These are phyloP conservation scores for Lentinula lateritia DNA, from an alignment of 768 basidiomycete genomes.

Conservation along the genomic window DNA sequence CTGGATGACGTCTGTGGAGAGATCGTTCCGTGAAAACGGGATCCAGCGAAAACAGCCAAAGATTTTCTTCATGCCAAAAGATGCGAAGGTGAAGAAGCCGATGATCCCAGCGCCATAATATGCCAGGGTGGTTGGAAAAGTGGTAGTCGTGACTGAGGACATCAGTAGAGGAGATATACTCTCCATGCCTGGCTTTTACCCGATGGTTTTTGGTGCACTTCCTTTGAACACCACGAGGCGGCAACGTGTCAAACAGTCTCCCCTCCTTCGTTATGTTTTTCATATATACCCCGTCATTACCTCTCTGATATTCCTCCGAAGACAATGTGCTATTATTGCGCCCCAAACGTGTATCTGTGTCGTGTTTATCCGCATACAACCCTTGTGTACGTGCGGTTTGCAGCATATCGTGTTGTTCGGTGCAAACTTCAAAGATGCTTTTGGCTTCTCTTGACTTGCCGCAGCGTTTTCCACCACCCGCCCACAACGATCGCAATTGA, in stretches of 20 bases:
- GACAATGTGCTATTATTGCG: not conserved
- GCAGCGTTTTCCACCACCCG: not conserved
- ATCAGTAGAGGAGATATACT: conserved; percentile 1
- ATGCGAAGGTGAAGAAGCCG: conserved; percentile 8
- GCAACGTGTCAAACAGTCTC: conserved; percentile 11
- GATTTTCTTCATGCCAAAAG: not conserved
- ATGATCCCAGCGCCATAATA: conserved; percentile 9
- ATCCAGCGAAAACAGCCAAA: not conserved
- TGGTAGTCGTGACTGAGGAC: not conserved
- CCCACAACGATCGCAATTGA: not conserved
- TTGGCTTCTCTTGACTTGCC: not conserved
- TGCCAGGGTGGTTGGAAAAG: conserved; percentile 1
- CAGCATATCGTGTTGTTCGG: not conserved
- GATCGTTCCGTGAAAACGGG: not conserved
- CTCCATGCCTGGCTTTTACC: not conserved
- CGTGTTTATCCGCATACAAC: not conserved
- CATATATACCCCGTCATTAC: not conserved
- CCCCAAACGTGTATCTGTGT: not conserved
- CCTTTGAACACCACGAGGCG: conserved; percentile 8
- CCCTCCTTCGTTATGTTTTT: conserved; percentile 12
- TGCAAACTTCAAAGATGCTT: not conserved
- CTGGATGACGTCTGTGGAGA: not conserved
- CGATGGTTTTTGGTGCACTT: conserved; percentile 6
- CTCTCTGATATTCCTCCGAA: not conserved
- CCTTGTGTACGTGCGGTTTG: not conserved